A percentile compares a stretch with the other conserved stretches of the same genome.
Conservation (phyloP, 768 basidiomycete species). For the Coprinopsis strossmayeri region DNA sequence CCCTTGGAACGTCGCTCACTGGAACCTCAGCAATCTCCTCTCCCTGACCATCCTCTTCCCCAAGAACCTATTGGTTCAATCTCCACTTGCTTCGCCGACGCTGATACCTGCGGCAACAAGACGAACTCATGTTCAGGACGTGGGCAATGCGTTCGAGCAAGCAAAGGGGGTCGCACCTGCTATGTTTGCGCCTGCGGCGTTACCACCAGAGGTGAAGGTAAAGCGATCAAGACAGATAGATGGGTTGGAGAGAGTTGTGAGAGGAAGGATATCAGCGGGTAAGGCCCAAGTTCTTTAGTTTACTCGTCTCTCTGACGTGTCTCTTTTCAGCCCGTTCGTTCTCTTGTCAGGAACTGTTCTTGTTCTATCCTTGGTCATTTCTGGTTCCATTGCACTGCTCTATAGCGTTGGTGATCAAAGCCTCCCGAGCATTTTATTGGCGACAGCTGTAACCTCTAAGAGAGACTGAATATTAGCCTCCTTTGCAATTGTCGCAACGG, state of each 20-base stretch:
- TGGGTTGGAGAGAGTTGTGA: constrained; percentile 80
- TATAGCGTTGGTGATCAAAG: constrained; percentile 53
- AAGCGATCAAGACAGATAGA: constrained; percentile 46
- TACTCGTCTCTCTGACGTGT: constrained; percentile 1
- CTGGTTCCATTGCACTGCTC: constrained; percentile 63
- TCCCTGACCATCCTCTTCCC: constrained; percentile 34
- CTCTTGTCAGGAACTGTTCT: constrained; percentile 66
- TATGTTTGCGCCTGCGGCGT: constrained; percentile 47
- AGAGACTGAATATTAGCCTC: constrained; percentile 36
- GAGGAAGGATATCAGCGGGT: constrained; percentile 78
- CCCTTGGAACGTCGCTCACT: constrained; percentile 29
- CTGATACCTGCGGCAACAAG: constrained; percentile 49
- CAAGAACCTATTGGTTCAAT: constrained; percentile 51
- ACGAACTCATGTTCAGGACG: constrained; percentile 66
- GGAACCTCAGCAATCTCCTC: constrained; percentile 34
- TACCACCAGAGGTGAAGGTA: constrained; percentile 42
- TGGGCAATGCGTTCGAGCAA: constrained; percentile 58
- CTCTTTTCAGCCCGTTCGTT: constrained; percentile 55
- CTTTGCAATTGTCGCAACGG: neutral
- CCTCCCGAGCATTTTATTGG: constrained; percentile 70
- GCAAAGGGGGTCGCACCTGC: constrained; percentile 51
- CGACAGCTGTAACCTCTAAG: constrained; percentile 47
- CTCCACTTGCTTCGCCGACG: constrained; percentile 55
- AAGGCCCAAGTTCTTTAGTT: constrained; percentile 17
- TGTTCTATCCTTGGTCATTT: constrained; percentile 55